Percentiles rank a stretch among this genome's conserved stretches.
Conservation (phyloP, 2,329 filamentous ascomycete species). For the Dactylonectria estremocensis region DNA sequence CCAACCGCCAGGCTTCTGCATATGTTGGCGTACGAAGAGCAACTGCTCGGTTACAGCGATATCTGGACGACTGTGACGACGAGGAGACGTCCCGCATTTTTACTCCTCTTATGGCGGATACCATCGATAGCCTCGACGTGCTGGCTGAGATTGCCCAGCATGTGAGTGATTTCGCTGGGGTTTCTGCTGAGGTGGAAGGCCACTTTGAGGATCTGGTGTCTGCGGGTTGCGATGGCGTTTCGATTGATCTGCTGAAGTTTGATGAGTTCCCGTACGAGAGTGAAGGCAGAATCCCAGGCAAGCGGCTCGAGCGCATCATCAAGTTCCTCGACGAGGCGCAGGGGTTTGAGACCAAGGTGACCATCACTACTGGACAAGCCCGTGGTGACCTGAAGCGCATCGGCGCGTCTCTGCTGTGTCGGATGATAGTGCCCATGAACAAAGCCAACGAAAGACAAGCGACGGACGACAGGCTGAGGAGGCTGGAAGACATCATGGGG, state of each 20-base stretch:
- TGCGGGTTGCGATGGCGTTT: not conserved
- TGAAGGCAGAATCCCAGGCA: constrained; percentile 21
- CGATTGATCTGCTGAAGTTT: constrained; percentile 36
- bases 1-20: constrained; percentile 18
- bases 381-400: constrained; percentile 44
- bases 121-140: constrained; percentile 39
- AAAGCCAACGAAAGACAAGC: not conserved
- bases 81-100: constrained; percentile 24
- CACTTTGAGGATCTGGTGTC: not conserved
- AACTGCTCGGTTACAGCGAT: constrained; percentile 35
- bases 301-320: constrained; percentile 34
- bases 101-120: constrained; percentile 42
- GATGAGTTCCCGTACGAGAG: constrained; percentile 37
- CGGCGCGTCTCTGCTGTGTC: constrained; percentile 39
- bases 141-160: constrained; percentile 43
- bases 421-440: constrained; percentile 36
- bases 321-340: constrained; percentile 43
- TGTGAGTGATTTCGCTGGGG: constrained; percentile 27
- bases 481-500: constrained; percentile 31
- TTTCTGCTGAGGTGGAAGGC: not conserved
- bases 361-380: constrained; percentile 32
- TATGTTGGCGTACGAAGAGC: constrained; percentile 40
- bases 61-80: constrained; percentile 37
- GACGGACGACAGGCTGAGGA: not conserved
- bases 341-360: constrained; percentile 13